A percentile compares a stretch with the other conserved stretches of the same genome.
phyloP scores from a whole-genome alignment of 129 eudicot genomes.

The Arctium minus region DNA sequence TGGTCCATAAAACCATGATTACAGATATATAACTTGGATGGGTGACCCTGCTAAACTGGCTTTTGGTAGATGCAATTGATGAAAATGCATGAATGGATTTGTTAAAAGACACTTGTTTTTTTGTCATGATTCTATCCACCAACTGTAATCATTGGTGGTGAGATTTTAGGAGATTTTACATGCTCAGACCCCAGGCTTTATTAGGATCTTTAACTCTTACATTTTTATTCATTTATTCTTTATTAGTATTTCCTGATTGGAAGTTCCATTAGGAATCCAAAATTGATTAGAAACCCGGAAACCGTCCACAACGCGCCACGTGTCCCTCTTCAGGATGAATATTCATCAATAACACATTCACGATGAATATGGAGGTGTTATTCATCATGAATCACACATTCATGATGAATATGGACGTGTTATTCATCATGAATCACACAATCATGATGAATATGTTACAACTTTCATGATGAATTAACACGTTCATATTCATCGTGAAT shows the following conservation, averaged over 20 bases:
- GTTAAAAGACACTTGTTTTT: conserved; percentile 21
- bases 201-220: neutral
- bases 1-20: conserved; percentile 15
- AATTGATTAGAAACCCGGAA: neutral
- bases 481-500: neutral
- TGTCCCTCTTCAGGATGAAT: neutral
- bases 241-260: too few species aligned
- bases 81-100: conserved; percentile 13
- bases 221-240: neutral
- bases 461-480: neutral
- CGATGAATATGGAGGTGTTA: too few species aligned
- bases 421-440: neutral
- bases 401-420: too few species aligned
- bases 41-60: neutral
- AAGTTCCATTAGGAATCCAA: neutral
- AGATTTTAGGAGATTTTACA: conserved; percentile 4
- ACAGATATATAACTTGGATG: neutral
- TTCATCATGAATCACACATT: neutral
- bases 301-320: neutral
- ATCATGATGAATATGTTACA: neutral
- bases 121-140: conserved; percentile 17
- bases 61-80: conserved; percentile 1
- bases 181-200: neutral
- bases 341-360: neutral
- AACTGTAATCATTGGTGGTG: conserved; percentile 16